Percentiles rank a stretch among this genome's conserved stretches.
Conservation (phyloP, 192 early-diverging fungal genomes). For the Entomortierella parvispora region DNA sequence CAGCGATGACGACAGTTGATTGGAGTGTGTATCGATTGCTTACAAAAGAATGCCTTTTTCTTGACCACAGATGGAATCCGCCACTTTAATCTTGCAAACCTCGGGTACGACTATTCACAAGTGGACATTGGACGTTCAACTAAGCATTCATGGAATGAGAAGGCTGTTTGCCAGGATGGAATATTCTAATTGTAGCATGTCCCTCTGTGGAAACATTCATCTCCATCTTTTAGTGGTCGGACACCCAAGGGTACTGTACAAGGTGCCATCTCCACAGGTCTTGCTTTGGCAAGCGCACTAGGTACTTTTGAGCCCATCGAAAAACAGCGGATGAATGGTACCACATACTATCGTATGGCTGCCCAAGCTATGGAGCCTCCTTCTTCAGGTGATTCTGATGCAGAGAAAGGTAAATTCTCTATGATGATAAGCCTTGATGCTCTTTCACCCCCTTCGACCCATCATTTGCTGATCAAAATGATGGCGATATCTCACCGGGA, state of each 20-base stretch:
- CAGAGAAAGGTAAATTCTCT: constrained; percentile 5
- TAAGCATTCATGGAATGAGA: too few relatives aligned
- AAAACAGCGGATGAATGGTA: constrained; percentile 33
- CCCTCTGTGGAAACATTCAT: too few relatives aligned
- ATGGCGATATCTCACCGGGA: too few relatives aligned
- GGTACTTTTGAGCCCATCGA: constrained; percentile 45
- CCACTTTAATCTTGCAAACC: constrained; percentile 42
- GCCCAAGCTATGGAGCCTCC: constrained; percentile 27
- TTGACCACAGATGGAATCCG: constrained; percentile 35
- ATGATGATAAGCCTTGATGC: too few relatives aligned
- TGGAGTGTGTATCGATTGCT: background rate
- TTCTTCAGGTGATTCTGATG: constrained; percentile 8
- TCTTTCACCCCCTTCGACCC: too few relatives aligned
- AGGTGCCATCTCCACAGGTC: constrained; percentile 42
- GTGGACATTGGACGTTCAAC: too few relatives aligned
- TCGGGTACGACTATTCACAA: constrained; percentile 49
- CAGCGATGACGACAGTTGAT: background rate
- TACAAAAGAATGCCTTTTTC: background rate
- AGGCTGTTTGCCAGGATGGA: too few relatives aligned
- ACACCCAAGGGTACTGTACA: constrained; percentile 49
- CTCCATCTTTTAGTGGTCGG: constrained; percentile 35
- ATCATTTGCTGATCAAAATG: too few relatives aligned
- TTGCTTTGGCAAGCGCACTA: constrained; percentile 34
- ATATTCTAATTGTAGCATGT: too few relatives aligned
- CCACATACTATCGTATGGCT: constrained; percentile 48